These are phyloP conservation scores for Fusarium circinatum DNA, from an alignment of 2,329 filamentous ascomycete genomes.

Conservation along the genomic window DNA sequence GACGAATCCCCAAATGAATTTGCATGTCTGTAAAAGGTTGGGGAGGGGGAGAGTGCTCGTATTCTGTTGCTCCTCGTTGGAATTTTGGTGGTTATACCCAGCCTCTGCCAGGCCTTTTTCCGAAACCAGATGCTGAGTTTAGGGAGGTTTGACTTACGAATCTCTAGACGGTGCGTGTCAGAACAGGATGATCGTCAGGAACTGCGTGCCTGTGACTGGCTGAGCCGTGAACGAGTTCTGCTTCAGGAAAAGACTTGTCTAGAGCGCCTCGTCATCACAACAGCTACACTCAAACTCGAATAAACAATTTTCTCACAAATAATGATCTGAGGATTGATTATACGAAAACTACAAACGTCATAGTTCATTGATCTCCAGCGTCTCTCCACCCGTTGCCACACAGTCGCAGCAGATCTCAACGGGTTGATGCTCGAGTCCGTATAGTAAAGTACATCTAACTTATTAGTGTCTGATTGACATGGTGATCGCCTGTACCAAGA, in stretches of 20 bases:
- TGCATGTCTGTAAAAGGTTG: conserved; percentile 5
- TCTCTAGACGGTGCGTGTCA: conserved; percentile 32
- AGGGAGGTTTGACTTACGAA: neutral
- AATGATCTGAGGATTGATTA: conserved; percentile 9
- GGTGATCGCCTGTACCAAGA: conserved; percentile 3
- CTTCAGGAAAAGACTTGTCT: conserved; percentile 25
- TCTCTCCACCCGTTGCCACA: conserved; percentile 23
- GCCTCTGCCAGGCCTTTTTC: conserved; percentile 7
- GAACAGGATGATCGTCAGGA: conserved; percentile 30
- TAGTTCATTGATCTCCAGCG: conserved; percentile 1
- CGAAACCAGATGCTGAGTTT: conserved; percentile 7
- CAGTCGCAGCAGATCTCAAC: conserved; percentile 22
- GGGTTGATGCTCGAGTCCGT: conserved; percentile 7
- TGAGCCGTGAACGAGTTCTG: neutral
- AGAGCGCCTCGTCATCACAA: conserved; percentile 29
- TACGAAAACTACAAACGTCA: conserved; percentile 25
- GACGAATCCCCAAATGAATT: neutral
- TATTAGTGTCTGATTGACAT: conserved; percentile 3
- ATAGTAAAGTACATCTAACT: neutral
- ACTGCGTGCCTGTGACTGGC: conserved; percentile 26
- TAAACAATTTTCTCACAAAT: neutral
- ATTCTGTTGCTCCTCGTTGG: conserved; percentile 4
- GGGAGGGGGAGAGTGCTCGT: conserved; percentile 5
- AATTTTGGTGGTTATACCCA: conserved; percentile 9
- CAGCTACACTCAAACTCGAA: neutral